Base-by-base conservation (phyloP, 164 flowering plant species). In the Warburgia ugandensis region DNA sequence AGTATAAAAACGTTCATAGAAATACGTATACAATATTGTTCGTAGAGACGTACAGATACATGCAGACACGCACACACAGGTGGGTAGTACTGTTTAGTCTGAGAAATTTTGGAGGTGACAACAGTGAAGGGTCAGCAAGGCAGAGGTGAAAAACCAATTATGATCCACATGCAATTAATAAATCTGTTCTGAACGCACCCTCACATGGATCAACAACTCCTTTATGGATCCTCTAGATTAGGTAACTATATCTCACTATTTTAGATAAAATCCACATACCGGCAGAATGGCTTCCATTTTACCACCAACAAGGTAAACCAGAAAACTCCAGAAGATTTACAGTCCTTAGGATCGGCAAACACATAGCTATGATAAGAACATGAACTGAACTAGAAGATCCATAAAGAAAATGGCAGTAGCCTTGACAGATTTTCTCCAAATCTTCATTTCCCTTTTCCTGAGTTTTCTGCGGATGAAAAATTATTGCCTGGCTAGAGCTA, bases 201-300 rank as follows among this genome's bases (percentile, higher is more conserved):
- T 33, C 53, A 50, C 53, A 50, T 33, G 38, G 40, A 21, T 32
- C 41, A 55, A 5, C 33, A 26, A 35, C 25, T 22, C 43, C 17
- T 28, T 35, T 23, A 33, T 55, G 51, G 29, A 35, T 45, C 35
- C 16, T 35, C 33, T 17, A 43, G 43, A 19, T 29, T 55, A 35
- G 44, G 44, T 19, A 36, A 55, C 43, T 45, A 25, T 20, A 45
- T 8, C 44, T 46, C 25, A 55, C 57, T 54, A 40, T 42, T 54
- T 4, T 29, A 32, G 49, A 54, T 20, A 54, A 29, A 26, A 48
- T 29, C 43, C 39, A 33, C 10, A 50, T n/a, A 23, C 20, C 14
- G 6, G 22, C 20, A 30, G 36, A 30, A n/a, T 8, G 49, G 32
- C 14, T 23, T 21, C 23, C 12, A 20, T 29, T 41, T 38, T 42